Evolutionary conservation across 306 rosid genomes (phyloP), one percentile per base, ranked within the genome.

Genomic region (Corylus americana): DNA sequence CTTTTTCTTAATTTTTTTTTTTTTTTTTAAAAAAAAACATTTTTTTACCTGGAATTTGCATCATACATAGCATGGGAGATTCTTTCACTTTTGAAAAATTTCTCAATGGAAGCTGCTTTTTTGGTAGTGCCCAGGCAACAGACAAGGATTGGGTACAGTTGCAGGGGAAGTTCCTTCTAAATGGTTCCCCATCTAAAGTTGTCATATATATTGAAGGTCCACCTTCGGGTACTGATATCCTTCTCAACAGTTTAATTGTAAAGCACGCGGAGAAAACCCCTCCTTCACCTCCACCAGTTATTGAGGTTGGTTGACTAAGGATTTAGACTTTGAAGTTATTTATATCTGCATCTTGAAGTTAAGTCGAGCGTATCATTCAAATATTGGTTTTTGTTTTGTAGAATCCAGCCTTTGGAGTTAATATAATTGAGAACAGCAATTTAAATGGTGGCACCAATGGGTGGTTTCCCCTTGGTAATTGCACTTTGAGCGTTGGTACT

Each of bases 201-300:
- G 85, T 91, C 12, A 79, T 95, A 79, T 95, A 91, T 87, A 71
- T 95, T 3, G 98, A 95, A 91, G 98, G 98, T 67, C 98, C 98
- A 7, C 92, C 96, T 8, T 73, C 94, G 1, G 98, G 97, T 78
- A 85, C 86, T 2, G 98, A 92, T 87, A 95, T 95, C 85, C 98
- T 95, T 74, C 70, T 92, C 77, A 90, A 92, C 73, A 86, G 89
- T 83, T 79, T 95, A 10, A 84, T 90, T 74, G 81, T 95, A 74
- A 91, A 90, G 89, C 98, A 91, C 69, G 98, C 98, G 3, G 85
- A 89, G 77, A 93, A 86, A 81, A 29, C 78, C 64, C 91, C 94
- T 57, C 96, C 98, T 74, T 91, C 97, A 66, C 81, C 87, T 44
- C 86, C 85, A 47, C 99, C 98, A 6, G 83, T 76, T 80, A 74